phyloP scores from a whole-genome alignment of 148 eudicot genomes.

The Rhododendron henanense region DNA sequence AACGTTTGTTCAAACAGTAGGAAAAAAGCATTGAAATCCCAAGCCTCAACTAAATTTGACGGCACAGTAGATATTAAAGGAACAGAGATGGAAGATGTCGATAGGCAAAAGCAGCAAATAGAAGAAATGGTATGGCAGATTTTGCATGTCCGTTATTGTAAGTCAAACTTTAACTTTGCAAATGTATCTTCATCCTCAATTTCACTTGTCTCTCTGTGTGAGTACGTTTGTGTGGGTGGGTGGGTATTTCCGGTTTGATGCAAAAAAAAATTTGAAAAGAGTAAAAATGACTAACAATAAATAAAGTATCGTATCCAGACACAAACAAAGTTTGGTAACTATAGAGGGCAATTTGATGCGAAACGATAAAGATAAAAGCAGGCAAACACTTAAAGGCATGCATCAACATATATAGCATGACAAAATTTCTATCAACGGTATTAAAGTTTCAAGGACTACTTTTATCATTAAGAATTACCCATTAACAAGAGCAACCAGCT shows the following conservation, averaged over 20 bases:
- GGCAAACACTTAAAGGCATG: neutral
- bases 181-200: neutral
- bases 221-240: neutral
- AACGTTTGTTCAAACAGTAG: neutral
- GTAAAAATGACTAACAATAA: neutral
- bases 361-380: neutral
- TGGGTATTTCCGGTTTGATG: neutral
- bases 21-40: neutral
- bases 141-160: neutral
- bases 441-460: neutral
- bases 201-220: neutral
- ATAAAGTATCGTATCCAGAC: neutral
- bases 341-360: neutral
- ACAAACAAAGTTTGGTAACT: neutral
- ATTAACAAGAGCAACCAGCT: slow-evolving; percentile 78
- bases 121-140: neutral
- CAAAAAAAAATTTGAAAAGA: neutral
- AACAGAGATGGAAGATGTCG: neutral
- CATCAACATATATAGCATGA: neutral
- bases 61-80: neutral
- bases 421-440: neutral
- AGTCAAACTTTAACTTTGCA: neutral
- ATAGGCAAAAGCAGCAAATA: neutral
- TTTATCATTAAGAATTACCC: slow-evolving; percentile 41
- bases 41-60: neutral